phyloP scores from a whole-genome alignment of 768 basidiomycete genomes.

The Rubroboletus pulcherrimus region DNA sequence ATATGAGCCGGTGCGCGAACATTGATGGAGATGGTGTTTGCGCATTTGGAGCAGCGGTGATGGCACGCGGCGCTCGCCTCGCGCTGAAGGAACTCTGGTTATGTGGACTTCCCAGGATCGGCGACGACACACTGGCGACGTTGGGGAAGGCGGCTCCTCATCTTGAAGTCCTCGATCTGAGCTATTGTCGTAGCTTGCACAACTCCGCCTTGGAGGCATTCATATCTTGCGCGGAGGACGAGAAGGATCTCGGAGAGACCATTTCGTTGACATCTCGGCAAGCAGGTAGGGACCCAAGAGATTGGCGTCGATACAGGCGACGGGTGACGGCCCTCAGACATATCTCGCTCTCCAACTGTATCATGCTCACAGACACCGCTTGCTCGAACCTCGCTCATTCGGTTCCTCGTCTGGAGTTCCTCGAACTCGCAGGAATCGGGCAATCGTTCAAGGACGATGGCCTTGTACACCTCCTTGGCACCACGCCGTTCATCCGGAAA shows the following conservation, averaged over 20 bases:
- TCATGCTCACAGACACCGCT: conserved; percentile 67
- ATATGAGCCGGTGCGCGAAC: conserved; percentile 68
- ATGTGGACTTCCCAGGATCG: conserved; percentile 60
- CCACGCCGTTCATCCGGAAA: conserved; percentile 65
- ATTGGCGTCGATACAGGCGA: conserved; percentile 46
- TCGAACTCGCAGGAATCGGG: conserved; percentile 80
- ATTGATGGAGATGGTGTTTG: conserved; percentile 64
- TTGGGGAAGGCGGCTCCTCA: conserved; percentile 67
- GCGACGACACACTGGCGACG: conserved; percentile 57
- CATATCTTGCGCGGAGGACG: conserved; percentile 47
- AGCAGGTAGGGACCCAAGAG: conserved; percentile 57
- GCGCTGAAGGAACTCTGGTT: conserved; percentile 60
- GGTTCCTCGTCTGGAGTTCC: conserved; percentile 67
- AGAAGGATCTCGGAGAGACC: conserved; percentile 32
- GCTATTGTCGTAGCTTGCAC: conserved; percentile 65
- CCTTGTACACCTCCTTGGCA: conserved; percentile 64
- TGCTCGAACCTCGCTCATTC: conserved; percentile 69
- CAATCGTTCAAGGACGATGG: conserved; percentile 66
- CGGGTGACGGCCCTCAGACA: conserved; percentile 70
- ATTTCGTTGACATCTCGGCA: conserved; percentile 57
- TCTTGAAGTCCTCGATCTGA: conserved; percentile 78
- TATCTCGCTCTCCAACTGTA: conserved; percentile 67
- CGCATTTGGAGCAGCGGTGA: conserved; percentile 41
- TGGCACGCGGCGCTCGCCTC: conserved; percentile 45
- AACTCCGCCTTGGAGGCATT: conserved; percentile 76